Percentiles rank a stretch among this genome's conserved stretches.
Evolutionary conservation across 225 moss, liverwort and hornwort genomes (phyloP).

Genomic region (Bryum argenteum): DNA sequence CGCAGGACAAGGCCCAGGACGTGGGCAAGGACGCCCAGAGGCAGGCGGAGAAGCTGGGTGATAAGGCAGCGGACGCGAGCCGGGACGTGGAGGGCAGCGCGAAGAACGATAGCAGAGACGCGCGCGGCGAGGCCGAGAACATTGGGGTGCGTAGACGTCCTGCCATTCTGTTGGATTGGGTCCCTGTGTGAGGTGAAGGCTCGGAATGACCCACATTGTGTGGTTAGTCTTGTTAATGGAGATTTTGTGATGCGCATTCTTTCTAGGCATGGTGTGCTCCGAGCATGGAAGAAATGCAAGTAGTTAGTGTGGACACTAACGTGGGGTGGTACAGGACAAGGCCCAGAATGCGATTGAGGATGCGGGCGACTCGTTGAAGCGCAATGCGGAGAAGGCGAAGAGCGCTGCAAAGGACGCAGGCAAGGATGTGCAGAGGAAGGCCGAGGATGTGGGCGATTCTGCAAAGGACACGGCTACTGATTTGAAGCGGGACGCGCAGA

Average conservation of each 20-base stretch:
- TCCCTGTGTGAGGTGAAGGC: neutral
- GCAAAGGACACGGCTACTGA: conserved; percentile 18
- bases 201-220: neutral
- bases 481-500: conserved; percentile 29
- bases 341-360: neutral
- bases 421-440: conserved; percentile 27
- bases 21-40: conserved; percentile 7
- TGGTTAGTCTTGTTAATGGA: too few relatives aligned
- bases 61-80: conserved; percentile 4
- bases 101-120: neutral
- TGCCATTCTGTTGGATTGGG: neutral
- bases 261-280: too few relatives aligned
- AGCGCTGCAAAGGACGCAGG: conserved; percentile 21
- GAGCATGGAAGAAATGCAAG: too few relatives aligned
- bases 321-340: conserved; percentile 13
- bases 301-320: too few relatives aligned
- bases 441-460: conserved; percentile 19
- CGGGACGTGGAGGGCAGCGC: conserved; percentile 24
- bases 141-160: neutral
- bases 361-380: conserved; percentile 18
- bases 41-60: conserved; percentile 19
- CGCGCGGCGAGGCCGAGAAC: conserved; percentile 15
- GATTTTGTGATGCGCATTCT: too few relatives aligned
- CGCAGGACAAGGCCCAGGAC: conserved; percentile 5
- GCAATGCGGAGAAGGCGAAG: conserved; percentile 25